A percentile compares a stretch with the other conserved stretches of the same genome.
Conservation (phyloP, 1,139 yeast genomes). For the Suhomyces bokatorum region DNA sequence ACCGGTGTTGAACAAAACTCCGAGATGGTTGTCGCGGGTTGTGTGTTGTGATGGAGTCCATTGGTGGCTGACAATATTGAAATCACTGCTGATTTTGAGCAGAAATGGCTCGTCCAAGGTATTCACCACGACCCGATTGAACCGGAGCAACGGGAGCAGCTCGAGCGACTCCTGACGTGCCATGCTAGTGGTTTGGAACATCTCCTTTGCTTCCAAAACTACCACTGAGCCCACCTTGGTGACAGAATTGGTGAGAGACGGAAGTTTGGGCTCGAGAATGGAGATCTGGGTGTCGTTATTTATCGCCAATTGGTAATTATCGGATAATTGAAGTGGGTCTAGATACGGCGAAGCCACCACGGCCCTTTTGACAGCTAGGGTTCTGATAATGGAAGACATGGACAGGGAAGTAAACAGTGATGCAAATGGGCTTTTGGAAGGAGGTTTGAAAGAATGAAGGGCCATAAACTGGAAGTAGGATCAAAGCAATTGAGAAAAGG, state of each 20-base stretch:
- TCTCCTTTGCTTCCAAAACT: slow-evolving; percentile 29
- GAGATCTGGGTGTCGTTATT: slow-evolving; percentile 37
- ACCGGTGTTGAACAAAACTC: slow-evolving; percentile 40
- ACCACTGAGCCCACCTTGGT: slow-evolving; percentile 13
- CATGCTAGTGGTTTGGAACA: slow-evolving; percentile 31
- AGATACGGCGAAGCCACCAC: slow-evolving; percentile 23
- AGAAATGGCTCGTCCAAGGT: slow-evolving; percentile 32
- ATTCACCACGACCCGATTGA: slow-evolving; percentile 28
- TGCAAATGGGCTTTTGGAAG: neutral
- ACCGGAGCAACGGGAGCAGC: slow-evolving; percentile 32
- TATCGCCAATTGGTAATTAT: slow-evolving; percentile 39
- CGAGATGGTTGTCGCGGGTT: slow-evolving; percentile 34
- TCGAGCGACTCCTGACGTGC: slow-evolving; percentile 33
- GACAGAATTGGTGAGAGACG: slow-evolving; percentile 34
- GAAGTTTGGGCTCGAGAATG: slow-evolving; percentile 42
- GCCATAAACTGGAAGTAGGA: neutral
- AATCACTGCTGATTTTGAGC: slow-evolving; percentile 35
- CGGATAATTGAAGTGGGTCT: slow-evolving; percentile 42
- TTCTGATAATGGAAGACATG: slow-evolving; percentile 3
- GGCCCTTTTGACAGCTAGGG: slow-evolving; percentile 24
- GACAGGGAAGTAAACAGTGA: neutral
- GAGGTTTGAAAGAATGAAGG: neutral
- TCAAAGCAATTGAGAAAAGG: neutral
- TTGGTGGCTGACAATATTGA: slow-evolving; percentile 36
- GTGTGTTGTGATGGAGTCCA: slow-evolving; percentile 33